These are phyloP conservation scores for Baorangia bicolor DNA, from an alignment of 768 basidiomycete species.

Conservation along the genomic window DNA sequence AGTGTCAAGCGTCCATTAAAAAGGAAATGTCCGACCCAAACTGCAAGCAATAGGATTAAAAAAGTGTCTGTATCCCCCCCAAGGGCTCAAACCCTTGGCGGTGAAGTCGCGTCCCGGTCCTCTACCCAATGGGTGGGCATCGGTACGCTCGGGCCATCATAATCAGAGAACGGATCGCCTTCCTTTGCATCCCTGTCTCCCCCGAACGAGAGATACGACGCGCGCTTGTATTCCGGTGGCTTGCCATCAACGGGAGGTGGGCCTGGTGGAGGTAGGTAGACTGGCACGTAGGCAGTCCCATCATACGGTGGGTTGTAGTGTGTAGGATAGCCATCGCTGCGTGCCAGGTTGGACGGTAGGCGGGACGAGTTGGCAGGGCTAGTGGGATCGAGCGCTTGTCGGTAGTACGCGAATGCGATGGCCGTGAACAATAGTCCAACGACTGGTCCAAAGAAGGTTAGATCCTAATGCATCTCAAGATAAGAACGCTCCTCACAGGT, in stretches of 20 bases:
- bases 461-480: neutral
- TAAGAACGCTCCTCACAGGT: slow-evolving; percentile 43
- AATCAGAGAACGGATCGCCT: slow-evolving; percentile 59
- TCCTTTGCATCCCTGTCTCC: slow-evolving; percentile 36
- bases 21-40: neutral
- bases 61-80: neutral
- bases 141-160: slow-evolving; percentile 36
- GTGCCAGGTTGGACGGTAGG: slow-evolving; percentile 37
- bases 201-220: slow-evolving; percentile 28
- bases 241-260: slow-evolving; percentile 48
- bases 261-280: slow-evolving; percentile 51
- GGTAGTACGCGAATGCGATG: slow-evolving; percentile 69
- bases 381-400: slow-evolving; percentile 70
- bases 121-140: slow-evolving; percentile 37
- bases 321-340: slow-evolving; percentile 41
- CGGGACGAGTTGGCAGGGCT: slow-evolving; percentile 52
- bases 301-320: slow-evolving; percentile 64
- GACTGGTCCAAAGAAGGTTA: slow-evolving; percentile 36
- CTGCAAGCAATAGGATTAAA: neutral
- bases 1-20: neutral
- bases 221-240: slow-evolving; percentile 49
- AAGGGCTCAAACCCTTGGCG: slow-evolving; percentile 8
- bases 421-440: slow-evolving; percentile 60
- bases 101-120: slow-evolving; percentile 43
- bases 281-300: slow-evolving; percentile 27